phyloP scores from a whole-genome alignment of 73 alveolate species.

The Blepharisma japonicum region DNA sequence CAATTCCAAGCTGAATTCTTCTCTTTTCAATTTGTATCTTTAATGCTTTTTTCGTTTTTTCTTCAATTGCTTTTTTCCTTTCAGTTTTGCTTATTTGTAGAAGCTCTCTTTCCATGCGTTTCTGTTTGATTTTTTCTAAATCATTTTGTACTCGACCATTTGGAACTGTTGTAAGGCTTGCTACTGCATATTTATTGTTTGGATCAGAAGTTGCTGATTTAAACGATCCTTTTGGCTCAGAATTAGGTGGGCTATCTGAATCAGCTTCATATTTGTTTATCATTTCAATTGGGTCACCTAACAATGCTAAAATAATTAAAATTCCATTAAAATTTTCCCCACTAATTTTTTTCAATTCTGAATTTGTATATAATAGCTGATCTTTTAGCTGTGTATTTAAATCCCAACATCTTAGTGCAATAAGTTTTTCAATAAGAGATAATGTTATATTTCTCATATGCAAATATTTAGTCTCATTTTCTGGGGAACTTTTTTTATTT shows the following conservation, averaged over 20 bases:
- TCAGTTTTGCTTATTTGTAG: neutral
- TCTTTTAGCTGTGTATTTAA: neutral
- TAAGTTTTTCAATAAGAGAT: neutral
- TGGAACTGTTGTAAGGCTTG: neutral
- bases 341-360: slow-evolving; percentile 4
- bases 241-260: neutral
- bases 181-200: neutral
- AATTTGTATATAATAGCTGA: neutral
- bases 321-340: neutral
- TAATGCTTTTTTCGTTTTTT: neutral
- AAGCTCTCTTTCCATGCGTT: slow-evolving; percentile 27
- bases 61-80: neutral
- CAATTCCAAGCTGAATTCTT: neutral
- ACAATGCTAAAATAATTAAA: neutral
- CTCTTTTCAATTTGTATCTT: neutral
- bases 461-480: neutral
- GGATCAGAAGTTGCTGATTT: neutral
- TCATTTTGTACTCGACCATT: slow-evolving; percentile 35
- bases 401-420: neutral
- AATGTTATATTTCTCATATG: neutral
- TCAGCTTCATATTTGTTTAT: slow-evolving; percentile 17
- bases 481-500: slow-evolving; percentile 34
- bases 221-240: neutral
- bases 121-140: slow-evolving; percentile 32
- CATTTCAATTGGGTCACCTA: slow-evolving; percentile 15